Evolutionary conservation across 345 rosid species (phyloP), one percentile per base, ranked within the genome.

Genomic region (Cardiospermum halicacabum): DNA sequence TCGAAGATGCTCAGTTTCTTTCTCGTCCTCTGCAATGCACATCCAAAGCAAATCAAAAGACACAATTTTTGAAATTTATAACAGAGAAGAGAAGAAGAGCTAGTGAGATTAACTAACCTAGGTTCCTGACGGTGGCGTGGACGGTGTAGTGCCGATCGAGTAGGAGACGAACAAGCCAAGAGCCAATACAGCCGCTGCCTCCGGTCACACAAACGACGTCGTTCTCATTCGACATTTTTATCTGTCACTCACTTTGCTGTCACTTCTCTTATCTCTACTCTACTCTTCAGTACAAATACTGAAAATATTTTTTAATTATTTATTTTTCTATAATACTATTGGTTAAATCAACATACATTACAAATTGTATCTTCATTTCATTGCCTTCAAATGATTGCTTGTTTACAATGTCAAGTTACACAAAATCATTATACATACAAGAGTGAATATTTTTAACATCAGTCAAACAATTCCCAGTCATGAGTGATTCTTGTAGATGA

Each of bases 181-280:
- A 86, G 40, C 99, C 96, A 30, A 91, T 94, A 77, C 89, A 78
- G 30, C 97, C 99, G 75, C 97, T 94, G 42, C 87, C 97, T 25
- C 99, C 97, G 53, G 96, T 94, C 58, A 94, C 95, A 68, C 97
- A 91, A 8, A 84, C 91, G n/a, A 47, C 71, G 60, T 88, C 83
- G 21, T 74, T 81, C 32, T 68, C 71, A 65, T 51, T 65, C 13
- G 72, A 69, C 91, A 84, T 85, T 28, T 70, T 18, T 26, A 2
- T 5, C 39, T 5, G 11, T 6, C 16, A 30, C 4, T 26, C 30
- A 3, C 0, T 12, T 2, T 3, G 10, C 0, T 7, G 7, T 45
- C 49, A 43, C 50, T 45, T 15, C 16, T n/a, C 15, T 45, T 45
- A 18, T 4, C 11, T 47, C 19, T 11, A 7, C 51, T 40, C 18